These are phyloP conservation scores for Oldenlandia corymbosa DNA, from an alignment of 257 asterid species.

Conservation along the genomic window DNA sequence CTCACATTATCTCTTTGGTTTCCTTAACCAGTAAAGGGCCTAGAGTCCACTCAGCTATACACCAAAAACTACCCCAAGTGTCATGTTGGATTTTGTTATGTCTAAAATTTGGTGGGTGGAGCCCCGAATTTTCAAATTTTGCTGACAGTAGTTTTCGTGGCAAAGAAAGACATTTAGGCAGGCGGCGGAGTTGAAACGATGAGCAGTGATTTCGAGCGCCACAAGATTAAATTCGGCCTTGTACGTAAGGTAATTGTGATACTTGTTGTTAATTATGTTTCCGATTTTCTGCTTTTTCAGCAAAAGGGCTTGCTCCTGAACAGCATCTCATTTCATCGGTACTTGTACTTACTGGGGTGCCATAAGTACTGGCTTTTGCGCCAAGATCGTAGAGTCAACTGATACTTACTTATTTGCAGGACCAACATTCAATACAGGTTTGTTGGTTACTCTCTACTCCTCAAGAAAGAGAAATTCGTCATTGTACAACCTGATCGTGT, in stretches of 20 bases:
- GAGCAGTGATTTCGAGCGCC: too few relatives aligned
- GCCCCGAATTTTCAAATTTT: not conserved
- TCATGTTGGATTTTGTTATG: too few relatives aligned
- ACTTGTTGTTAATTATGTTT: conserved; percentile 48
- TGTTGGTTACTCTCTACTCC: conserved; percentile 74
- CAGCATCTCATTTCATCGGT: conserved; percentile 75
- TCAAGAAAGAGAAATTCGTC: conserved; percentile 75
- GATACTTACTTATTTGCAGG: conserved; percentile 81
- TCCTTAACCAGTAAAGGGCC: not conserved
- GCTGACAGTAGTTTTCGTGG: conserved; percentile 4
- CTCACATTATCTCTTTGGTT: not conserved
- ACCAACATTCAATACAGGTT: conserved; percentile 70
- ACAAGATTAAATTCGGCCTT: too few relatives aligned
- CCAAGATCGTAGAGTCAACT: conserved; percentile 78
- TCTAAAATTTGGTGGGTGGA: too few relatives aligned
- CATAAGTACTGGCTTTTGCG: conserved; percentile 72
- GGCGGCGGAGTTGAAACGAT: too few relatives aligned
- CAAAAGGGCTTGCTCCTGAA: conserved; percentile 74
- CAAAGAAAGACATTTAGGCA: too few relatives aligned
- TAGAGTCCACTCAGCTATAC: too few relatives aligned
- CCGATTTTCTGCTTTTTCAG: conserved; percentile 61
- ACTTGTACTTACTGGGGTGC: conserved; percentile 94
- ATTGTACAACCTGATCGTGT: conserved; percentile 74
- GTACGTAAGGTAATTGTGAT: conserved; percentile 55
- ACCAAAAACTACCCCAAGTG: too few relatives aligned